Base-by-base conservation (phyloP, 1,284 basidiomycete species). In the Cryptococcus sp. region DNA sequence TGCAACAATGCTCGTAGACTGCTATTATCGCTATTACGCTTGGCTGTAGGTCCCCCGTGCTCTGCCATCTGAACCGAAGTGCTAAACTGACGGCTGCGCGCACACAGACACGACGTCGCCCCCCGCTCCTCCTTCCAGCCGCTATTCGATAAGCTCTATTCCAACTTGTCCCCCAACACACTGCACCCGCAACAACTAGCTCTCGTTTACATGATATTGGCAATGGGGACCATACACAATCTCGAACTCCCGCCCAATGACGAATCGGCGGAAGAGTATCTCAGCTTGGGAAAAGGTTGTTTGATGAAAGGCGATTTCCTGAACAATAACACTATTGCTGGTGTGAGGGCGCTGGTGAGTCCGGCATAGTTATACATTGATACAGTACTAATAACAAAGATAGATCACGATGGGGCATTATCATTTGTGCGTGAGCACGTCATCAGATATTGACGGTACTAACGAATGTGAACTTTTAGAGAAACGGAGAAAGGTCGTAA, bases 201-300 rank as follows among this genome's bases (percentile, higher is more conserved):
- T 0, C 59, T 74, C 2, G 52, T 75, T 10, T 74, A 66, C 57
- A 67, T 69, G 20, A 66, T 74, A 49, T 57, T 75, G 15, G 75
- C 75, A 1, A 66, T 75, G 59, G 75, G 75, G 3, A 63, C 70
- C 0, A 53, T 76, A 59, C 65, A 74, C 62, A 73, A 68, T 49
- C 67, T 73, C 40, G 67, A 76, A 51, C 45, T 78, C 22, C 59
- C 76, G 20, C 66, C 72, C 16, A 59, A 76, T 50, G 68, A 75
- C 53, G 59, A 66, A 5, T 57, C 61, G 35, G 67, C 73, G 31
- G 60, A 75, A 58, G 69, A 73, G 19, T 70, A 73, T 61, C 41
- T 68, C 15, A 40, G 59, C 3, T 46, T 71, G 11, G 60, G 75
- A 25, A 54, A 69, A 23, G 67, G 56, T 55, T 76, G 76, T 50